phyloP scores from a whole-genome alignment of 768 basidiomycete species.

The Paxillus rubicundulus region DNA sequence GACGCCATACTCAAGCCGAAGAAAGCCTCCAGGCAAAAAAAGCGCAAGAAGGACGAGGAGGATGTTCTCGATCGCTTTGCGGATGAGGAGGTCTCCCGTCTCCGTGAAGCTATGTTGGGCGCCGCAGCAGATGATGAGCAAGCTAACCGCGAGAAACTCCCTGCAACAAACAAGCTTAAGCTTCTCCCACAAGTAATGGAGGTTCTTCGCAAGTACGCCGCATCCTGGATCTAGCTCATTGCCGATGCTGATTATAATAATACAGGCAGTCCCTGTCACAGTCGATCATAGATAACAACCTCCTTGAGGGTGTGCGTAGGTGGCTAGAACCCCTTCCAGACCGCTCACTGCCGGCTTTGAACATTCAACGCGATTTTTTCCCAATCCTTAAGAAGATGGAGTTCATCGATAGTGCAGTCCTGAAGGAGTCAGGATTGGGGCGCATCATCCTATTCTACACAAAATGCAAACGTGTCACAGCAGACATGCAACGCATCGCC shows the following conservation, averaged over 20 bases:
- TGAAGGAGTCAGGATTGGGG: constrained; percentile 90
- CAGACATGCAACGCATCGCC: constrained; percentile 78
- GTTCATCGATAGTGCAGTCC: constrained; percentile 83
- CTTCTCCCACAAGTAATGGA: constrained; percentile 90
- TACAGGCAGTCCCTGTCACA: constrained; percentile 80
- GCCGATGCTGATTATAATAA: not conserved
- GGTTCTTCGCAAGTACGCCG: constrained; percentile 81
- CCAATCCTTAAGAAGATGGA: constrained; percentile 82
- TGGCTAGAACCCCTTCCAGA: constrained; percentile 97
- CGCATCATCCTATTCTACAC: constrained; percentile 94
- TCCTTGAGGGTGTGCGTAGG: constrained; percentile 81
- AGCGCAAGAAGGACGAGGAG: constrained; percentile 76
- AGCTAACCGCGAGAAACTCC: constrained; percentile 74
- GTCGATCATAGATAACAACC: constrained; percentile 92
- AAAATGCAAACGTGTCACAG: constrained; percentile 85
- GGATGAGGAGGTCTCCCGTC: constrained; percentile 86
- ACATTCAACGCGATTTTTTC: constrained; percentile 93
- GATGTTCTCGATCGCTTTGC: constrained; percentile 84
- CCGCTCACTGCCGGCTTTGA: constrained; percentile 88
- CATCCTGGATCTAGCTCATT: not conserved
- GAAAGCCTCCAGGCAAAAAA: constrained; percentile 58
- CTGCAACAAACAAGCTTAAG: constrained; percentile 81
- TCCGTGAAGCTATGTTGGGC: constrained; percentile 83
- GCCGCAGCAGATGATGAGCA: constrained; percentile 85
- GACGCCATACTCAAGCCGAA: constrained; percentile 86